These are phyloP conservation scores for Xylaria sp. DNA, from an alignment of 2,329 filamentous ascomycete genomes.

Conservation along the genomic window DNA sequence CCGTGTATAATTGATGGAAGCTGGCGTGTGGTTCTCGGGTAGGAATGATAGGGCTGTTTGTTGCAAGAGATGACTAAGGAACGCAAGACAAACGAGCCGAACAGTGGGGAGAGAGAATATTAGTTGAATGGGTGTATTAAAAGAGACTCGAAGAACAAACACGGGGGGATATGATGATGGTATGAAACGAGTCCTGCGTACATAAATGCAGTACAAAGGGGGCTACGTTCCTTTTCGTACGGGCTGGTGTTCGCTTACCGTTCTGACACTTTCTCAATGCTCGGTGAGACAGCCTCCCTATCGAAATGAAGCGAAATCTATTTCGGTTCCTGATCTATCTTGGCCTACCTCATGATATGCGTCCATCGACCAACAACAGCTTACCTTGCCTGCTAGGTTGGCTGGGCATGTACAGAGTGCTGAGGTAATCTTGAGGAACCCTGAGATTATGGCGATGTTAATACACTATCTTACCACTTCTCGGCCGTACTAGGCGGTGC, in stretches of 20 bases:
- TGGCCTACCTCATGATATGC: neutral
- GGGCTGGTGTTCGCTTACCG: neutral
- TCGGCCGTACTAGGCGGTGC: neutral
- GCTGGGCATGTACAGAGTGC: neutral
- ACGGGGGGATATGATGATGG: neutral
- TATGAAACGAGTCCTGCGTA: neutral
- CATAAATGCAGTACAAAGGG: neutral
- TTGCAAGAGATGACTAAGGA: neutral
- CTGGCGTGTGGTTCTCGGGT: neutral
- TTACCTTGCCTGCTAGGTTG: neutral
- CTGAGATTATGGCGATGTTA: neutral
- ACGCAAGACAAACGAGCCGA: constrained; percentile 8
- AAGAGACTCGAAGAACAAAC: neutral
- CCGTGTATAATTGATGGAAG: neutral
- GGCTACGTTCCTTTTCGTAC: neutral
- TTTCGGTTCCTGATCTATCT: neutral
- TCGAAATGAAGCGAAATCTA: neutral
- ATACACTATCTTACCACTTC: neutral
- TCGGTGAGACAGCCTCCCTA: constrained; percentile 5
- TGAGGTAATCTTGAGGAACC: neutral
- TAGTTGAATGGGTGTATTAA: neutral
- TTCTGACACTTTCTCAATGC: neutral
- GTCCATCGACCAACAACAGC: neutral
- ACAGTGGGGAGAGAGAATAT: neutral
- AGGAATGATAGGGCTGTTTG: neutral